Evolutionary conservation across 257 asterid species (phyloP).

Genomic region (Solanum clarkiae): DNA sequence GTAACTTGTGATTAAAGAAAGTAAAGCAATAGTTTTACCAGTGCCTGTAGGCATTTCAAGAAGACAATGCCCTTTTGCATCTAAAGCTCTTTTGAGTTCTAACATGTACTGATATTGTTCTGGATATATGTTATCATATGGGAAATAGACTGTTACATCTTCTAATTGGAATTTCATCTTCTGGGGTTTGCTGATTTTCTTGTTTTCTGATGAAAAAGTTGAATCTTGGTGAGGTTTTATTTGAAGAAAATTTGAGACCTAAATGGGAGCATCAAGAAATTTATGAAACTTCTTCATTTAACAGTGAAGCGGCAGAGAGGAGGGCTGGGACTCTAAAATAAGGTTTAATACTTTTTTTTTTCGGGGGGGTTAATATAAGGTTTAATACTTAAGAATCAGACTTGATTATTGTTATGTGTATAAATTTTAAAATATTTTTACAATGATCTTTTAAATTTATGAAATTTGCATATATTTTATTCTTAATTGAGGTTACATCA

Average conservation of each 20-base stretch:
- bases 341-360: too few relatives aligned
- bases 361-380: too few relatives aligned
- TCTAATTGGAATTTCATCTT: slow-evolving; percentile 87
- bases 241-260: neutral
- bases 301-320: neutral
- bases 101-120: slow-evolving; percentile 91
- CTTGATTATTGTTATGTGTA: too few relatives aligned
- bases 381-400: too few relatives aligned
- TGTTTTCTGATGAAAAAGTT: neutral
- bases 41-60: slow-evolving; percentile 99
- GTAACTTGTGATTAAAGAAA: slow-evolving; percentile 85
- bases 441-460: too few relatives aligned
- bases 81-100: slow-evolving; percentile 88
- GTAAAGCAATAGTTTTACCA: slow-evolving; percentile 84
- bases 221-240: neutral
- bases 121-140: slow-evolving; percentile 89
- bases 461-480: too few relatives aligned
- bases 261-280: neutral
- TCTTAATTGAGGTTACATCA: too few relatives aligned
- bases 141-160: slow-evolving; percentile 86
- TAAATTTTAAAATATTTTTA: too few relatives aligned
- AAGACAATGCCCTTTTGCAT: slow-evolving; percentile 88
- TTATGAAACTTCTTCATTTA: neutral
- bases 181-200: neutral
- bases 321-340: too few relatives aligned